Percentiles rank a stretch among this genome's conserved stretches.
Conservation (phyloP, 495 filamentous ascomycete genomes). For the Lepraria neglecta region DNA sequence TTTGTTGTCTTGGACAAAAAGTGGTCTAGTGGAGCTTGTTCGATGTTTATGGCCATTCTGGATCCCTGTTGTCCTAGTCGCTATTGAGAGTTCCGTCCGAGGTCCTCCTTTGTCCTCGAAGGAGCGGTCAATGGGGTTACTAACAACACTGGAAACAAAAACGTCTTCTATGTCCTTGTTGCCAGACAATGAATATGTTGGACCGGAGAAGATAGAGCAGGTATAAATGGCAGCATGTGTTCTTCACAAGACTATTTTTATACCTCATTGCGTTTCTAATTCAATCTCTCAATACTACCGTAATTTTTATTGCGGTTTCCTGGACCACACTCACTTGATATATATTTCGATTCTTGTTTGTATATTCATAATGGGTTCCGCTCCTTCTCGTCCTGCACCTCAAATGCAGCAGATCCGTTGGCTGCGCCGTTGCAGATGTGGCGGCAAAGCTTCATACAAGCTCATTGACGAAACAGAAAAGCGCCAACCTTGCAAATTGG, state of each 20-base stretch:
- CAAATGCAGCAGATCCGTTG: not conserved
- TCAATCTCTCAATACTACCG: not conserved
- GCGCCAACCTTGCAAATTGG: not conserved
- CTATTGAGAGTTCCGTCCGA: too few relatives aligned
- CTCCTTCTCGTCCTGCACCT: not conserved
- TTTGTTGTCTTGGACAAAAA: not conserved
- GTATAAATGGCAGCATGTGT: too few relatives aligned
- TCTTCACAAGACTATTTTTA: too few relatives aligned
- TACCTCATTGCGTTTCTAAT: too few relatives aligned
- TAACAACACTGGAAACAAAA: too few relatives aligned
- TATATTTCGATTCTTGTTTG: not conserved
- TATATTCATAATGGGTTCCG: not conserved
- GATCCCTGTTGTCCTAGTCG: not conserved
- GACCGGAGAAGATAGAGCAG: too few relatives aligned
- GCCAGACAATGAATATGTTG: too few relatives aligned
- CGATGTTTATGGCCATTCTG: too few relatives aligned
- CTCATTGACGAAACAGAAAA: not conserved
- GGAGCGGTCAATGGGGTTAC: not conserved
- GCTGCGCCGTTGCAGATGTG: not conserved
- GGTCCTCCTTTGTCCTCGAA: not conserved
- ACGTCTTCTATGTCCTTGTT: too few relatives aligned
- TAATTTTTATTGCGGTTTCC: not conserved
- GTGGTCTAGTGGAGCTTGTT: not conserved
- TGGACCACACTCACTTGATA: not conserved
- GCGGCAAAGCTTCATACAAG: not conserved